These are phyloP conservation scores for Tetrapisispora taiwanensis DNA, from an alignment of 805 yeast genomes.

Conservation along the genomic window DNA sequence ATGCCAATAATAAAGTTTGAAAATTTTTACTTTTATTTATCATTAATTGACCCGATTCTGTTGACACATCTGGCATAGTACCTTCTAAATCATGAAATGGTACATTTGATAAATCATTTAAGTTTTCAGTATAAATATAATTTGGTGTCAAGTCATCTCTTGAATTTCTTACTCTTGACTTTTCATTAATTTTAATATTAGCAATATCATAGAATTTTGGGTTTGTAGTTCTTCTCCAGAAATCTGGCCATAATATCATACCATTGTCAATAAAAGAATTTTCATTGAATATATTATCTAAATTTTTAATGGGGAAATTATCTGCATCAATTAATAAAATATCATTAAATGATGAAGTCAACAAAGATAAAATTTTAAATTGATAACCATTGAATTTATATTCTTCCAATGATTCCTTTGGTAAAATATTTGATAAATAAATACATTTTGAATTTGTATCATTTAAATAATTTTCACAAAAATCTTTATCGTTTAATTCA, in stretches of 20 bases:
- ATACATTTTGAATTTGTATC: constrained; percentile 54
- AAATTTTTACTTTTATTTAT: constrained; percentile 52
- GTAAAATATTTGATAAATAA: constrained; percentile 47
- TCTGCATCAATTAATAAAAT: constrained; percentile 69
- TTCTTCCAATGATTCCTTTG: constrained; percentile 34
- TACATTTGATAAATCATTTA: constrained; percentile 25
- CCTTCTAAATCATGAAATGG: constrained; percentile 53
- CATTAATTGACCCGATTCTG: constrained; percentile 64
- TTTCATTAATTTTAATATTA: constrained; percentile 38
- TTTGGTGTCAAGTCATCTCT: constrained; percentile 30
- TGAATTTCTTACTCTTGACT: constrained; percentile 29
- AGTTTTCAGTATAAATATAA: constrained; percentile 12
- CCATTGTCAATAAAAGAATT: constrained; percentile 46
- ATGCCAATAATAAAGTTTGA: constrained; percentile 46
- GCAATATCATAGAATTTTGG: constrained; percentile 66
- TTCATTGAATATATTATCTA: constrained; percentile 47
- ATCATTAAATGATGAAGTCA: constrained; percentile 65
- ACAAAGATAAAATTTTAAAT: constrained; percentile 56
- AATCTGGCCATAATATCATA: constrained; percentile 72
- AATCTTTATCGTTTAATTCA: constrained; percentile 50
- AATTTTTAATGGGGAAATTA: constrained; percentile 56
- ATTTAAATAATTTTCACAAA: constrained; percentile 54
- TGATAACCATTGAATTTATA: constrained; percentile 53
- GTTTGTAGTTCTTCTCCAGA: constrained; percentile 75
- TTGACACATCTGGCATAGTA: constrained; percentile 57